Base-by-base conservation (phyloP, 176 grass and related monocot genomes). In the Secale cereale region DNA sequence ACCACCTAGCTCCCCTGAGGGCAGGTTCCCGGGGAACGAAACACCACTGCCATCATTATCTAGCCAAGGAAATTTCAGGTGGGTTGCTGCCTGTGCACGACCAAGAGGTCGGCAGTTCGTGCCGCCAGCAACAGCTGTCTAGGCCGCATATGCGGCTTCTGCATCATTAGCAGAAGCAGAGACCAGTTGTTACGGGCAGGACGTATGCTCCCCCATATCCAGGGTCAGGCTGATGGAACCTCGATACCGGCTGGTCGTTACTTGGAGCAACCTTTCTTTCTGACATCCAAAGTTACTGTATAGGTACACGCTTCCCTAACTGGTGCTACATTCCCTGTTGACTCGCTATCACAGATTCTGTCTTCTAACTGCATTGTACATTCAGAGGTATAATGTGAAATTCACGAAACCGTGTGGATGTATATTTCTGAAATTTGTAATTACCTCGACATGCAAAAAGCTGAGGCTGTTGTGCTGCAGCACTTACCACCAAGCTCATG, bases 191-290 rank as follows among this genome's bases (percentile, higher is more conserved):
- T 82, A 81, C 79, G 79, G 86, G 91, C 31, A 85, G 70, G 70
- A 65, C 86, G 70, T 86, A 85, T 90, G 54, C 78, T 86, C 89
- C 91, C 12, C 86, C 87, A 39, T 85, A 93, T 78, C 84, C 85
- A 69, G 92, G 89, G 50, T 75, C 41, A 62, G 82, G 87, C 59
- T 97, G 81, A 93, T 78, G 70, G 41, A 15, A 40, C 66, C 74
- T 45, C 52, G 75, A 75, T 84, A 45, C 60, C 15, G 52, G 6
- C 81, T 45, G 17, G 29, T 65, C 65, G 4, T 81, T 91, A 54
- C 37, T 25, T n/a, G 54, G 67, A 78, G 57, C 40, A 77, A 65
- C 31, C 27, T 20, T 64, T 85, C 32, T 70, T 70, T 37, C 62
- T 19, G 4, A 41, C 10, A 56, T 85, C 62, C 85, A 78, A 78